Evolutionary conservation across 805 yeast genomes (phyloP), one percentile per base, ranked within the genome.

Genomic region (Suhomyces xylopsoci): DNA sequence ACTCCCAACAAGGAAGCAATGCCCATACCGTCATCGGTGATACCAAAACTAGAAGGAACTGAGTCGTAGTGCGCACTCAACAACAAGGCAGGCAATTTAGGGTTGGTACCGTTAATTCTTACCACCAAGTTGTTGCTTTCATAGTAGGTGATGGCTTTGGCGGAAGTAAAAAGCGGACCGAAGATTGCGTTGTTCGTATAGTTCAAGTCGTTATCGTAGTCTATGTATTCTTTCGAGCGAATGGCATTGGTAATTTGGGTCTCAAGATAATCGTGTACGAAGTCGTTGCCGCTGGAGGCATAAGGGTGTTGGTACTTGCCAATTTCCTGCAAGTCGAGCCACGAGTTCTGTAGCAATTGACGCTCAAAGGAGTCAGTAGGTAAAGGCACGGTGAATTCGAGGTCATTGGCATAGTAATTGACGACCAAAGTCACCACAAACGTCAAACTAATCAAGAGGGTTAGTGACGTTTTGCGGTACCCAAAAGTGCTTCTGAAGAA

Each of bases 11-110:
- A 73, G 8, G 94, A 79, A 1, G 91, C 96, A 54, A 90, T 77
- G 7, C 97, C 97, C 73, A 85, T 84, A 1, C 97, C 97, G 63
- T 90, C 97, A 66, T 92, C 97, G 2, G 97, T 92, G 1, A 94
- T 83, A 28, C 97, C 97, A 60, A 74, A 83, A 4, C 90, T 84
- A 2, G 96, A 82, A 19, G 97, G 96, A 7, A 91, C 97, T 7
- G 93, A 83, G 70, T 91, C 97, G 62, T 74, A 92, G 70, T 92
- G 97, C 5, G 97, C 91, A 59, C 94, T 86, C 3, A 92, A 65
- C 42, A 91, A 69, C 3, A 91, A 67, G 0, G 91, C 96, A 0
- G 87, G 86, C 48, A 87, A 68, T 0, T 70, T 59, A 0, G 78
- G 70, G 49, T 86, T 72, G 12, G 74, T 64, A 24, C 97, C 97